Conservation (phyloP, 306 rosid species). For the Lagenaria siceraria region DNA sequence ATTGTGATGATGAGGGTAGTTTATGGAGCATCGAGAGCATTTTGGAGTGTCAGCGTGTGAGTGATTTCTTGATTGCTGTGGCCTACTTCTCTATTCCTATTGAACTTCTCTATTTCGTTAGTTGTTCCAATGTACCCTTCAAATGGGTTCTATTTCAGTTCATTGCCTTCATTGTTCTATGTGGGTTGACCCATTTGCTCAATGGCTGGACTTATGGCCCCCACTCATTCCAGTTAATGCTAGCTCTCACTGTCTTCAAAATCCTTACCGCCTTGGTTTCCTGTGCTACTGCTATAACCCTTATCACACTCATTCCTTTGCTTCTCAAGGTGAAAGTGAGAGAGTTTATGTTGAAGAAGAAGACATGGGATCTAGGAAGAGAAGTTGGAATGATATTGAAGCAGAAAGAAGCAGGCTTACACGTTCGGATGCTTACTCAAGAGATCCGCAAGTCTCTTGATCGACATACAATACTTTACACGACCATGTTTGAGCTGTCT, state of each 20-base stretch:
- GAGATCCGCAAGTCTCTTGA: constrained; percentile 97
- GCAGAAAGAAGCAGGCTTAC: constrained; percentile 76
- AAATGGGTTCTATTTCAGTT: constrained; percentile 96
- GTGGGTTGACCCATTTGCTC: constrained; percentile 91
- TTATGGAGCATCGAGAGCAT: constrained; percentile 82
- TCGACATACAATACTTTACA: constrained; percentile 67
- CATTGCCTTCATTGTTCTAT: constrained; percentile 87
- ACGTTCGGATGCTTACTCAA: constrained; percentile 95
- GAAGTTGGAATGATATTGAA: constrained; percentile 87
- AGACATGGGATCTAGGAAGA: constrained; percentile 97
- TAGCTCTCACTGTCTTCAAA: constrained; percentile 84
- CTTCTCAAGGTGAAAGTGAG: constrained; percentile 98
- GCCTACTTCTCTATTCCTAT: constrained; percentile 97
- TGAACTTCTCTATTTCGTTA: constrained; percentile 84
- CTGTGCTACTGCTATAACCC: constrained; percentile 94
- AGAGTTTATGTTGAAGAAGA: constrained; percentile 92
- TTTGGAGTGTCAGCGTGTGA: constrained; percentile 83
- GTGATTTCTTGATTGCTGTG: constrained; percentile 96
- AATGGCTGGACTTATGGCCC: constrained; percentile 99
- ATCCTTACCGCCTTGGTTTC: constrained; percentile 96
- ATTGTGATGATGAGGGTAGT: constrained; percentile 88
- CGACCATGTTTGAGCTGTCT: constrained; percentile 89
- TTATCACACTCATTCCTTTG: constrained; percentile 83
- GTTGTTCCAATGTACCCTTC: constrained; percentile 97
- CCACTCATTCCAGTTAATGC: constrained; percentile 95